Evolutionary conservation across 352 stramenopile species (phyloP).

Genomic region (Phytophthora meadii): DNA sequence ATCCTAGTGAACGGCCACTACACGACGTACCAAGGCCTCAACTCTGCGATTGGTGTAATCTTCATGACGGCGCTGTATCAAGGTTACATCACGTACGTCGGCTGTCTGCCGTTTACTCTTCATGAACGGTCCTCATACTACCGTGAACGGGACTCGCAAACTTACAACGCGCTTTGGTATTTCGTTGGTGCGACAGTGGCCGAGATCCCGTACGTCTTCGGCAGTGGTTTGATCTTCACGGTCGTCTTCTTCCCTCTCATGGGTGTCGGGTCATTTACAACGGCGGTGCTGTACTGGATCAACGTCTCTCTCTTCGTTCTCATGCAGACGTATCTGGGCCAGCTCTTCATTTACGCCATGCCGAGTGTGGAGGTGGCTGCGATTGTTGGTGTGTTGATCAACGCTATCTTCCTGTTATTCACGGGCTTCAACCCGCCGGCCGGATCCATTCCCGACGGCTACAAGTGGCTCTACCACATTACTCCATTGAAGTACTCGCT

Average conservation of each 20-base stretch:
- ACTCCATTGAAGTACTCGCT: constrained; percentile 22
- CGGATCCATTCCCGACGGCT: constrained; percentile 44
- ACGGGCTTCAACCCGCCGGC: constrained; percentile 64
- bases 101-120: background rate
- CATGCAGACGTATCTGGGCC: constrained; percentile 47
- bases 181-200: constrained; percentile 66
- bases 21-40: constrained; percentile 33
- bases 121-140: constrained; percentile 48
- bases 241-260: constrained; percentile 54
- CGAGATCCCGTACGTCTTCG: constrained; percentile 49
- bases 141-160: constrained; percentile 63
- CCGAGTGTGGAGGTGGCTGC: constrained; percentile 47
- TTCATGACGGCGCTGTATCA: constrained; percentile 81
- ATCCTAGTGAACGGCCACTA: constrained; percentile 25
- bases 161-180: constrained; percentile 79
- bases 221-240: constrained; percentile 19
- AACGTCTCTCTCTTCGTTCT: constrained; percentile 45
- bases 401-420: constrained; percentile 70
- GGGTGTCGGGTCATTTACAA: constrained; percentile 35
- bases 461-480: constrained; percentile 56
- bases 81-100: constrained; percentile 66
- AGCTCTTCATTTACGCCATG: constrained; percentile 41
- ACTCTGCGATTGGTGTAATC: constrained; percentile 56
- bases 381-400: constrained; percentile 44
- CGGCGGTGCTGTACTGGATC: constrained; percentile 46